Percentiles rank a stretch among this genome's conserved stretches.
phyloP scores from a whole-genome alignment of 495 filamentous ascomycete species.

The Lepraria neglecta region DNA sequence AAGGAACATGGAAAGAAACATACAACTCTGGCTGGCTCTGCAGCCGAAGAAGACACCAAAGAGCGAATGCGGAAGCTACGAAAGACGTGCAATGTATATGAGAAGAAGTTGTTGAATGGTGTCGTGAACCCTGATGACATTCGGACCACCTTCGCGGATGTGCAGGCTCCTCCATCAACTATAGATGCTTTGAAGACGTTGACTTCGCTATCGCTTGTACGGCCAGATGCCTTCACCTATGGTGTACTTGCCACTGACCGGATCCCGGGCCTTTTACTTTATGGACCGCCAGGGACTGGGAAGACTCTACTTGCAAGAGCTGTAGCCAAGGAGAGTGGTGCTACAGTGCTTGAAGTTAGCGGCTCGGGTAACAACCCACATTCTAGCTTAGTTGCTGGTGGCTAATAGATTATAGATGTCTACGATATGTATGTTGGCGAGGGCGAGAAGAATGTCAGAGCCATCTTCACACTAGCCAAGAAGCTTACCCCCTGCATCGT shows the following conservation, averaged over 20 bases:
- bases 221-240: conserved; percentile 93
- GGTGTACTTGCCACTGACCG: conserved; percentile 88
- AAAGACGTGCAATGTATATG: conserved; percentile 60
- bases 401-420: conserved; percentile 58
- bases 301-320: conserved; percentile 95
- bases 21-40: not conserved
- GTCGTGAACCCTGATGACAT: conserved; percentile 76
- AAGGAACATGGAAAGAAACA: conserved; percentile 25
- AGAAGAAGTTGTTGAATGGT: conserved; percentile 75
- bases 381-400: conserved; percentile 35
- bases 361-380: conserved; percentile 37
- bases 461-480: conserved; percentile 83
- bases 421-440: conserved; percentile 97
- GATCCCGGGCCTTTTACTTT: conserved; percentile 83
- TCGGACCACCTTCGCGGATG: conserved; percentile 75
- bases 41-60: conserved; percentile 26
- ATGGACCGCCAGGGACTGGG: conserved; percentile 92
- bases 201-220: conserved; percentile 77
- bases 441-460: conserved; percentile 92
- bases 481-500: conserved; percentile 91
- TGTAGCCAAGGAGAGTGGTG: conserved; percentile 88
- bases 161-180: conserved; percentile 73
- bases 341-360: conserved; percentile 69
- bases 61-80: conserved; percentile 35
- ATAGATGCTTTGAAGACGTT: conserved; percentile 84